phyloP scores from a whole-genome alignment of 148 eudicot genomes.

The Bassia scoparia region DNA sequence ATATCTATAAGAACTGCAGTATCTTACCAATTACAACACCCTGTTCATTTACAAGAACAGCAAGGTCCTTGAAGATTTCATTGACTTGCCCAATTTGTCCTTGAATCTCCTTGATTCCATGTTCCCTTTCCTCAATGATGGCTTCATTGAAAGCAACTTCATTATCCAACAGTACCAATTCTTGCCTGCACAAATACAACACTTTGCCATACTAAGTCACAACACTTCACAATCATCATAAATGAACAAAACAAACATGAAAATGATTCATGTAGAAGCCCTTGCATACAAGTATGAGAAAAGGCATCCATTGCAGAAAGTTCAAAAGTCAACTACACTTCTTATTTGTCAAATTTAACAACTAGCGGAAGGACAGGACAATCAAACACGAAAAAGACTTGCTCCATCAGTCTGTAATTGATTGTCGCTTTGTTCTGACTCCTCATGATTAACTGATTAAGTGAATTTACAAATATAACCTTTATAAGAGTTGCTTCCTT shows the following conservation, averaged over 20 bases:
- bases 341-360: neutral
- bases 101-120: conserved; percentile 64
- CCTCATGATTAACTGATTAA: no score
- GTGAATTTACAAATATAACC: no score
- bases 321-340: neutral
- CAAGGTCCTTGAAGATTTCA: conserved; percentile 75
- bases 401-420: no score
- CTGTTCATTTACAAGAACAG: conserved; percentile 70
- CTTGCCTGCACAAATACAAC: conserved; percentile 48
- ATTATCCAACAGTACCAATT: conserved; percentile 56
- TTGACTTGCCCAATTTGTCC: conserved; percentile 67
- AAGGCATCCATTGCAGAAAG: neutral
- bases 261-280: neutral
- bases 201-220: neutral
- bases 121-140: conserved; percentile 66
- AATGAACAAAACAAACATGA: neutral
- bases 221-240: neutral
- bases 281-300: neutral
- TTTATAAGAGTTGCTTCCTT: no score
- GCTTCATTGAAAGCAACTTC: conserved; percentile 69
- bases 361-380: neutral
- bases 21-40: conserved; percentile 59
- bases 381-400: neutral
- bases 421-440: no score
- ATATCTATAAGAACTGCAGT: conserved; percentile 1